Evolutionary conservation across 176 grass and related monocot genomes (phyloP).

Genomic region (Microstegium vimineum): DNA sequence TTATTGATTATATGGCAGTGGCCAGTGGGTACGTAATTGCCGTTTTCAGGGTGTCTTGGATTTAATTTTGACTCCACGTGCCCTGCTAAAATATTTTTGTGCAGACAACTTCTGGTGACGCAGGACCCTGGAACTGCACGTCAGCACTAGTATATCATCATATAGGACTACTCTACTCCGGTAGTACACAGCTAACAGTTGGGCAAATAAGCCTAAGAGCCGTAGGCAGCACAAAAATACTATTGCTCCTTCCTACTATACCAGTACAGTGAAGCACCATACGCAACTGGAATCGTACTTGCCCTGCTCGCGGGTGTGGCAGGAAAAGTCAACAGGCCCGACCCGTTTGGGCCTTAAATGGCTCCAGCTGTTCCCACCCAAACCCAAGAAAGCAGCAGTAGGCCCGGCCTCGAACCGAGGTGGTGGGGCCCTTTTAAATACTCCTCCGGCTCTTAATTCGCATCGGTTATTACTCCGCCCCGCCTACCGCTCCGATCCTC

Average conservation of each 20-base stretch:
- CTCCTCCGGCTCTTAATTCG: constrained; percentile 58
- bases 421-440: constrained; percentile 45
- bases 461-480: constrained; percentile 41
- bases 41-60: neutral
- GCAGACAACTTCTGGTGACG: neutral
- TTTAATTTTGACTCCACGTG: neutral
- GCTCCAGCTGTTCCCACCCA: constrained; percentile 63
- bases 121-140: neutral
- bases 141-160: no score
- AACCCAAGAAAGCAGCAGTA: constrained; percentile 30
- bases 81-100: no score
- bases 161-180: neutral
- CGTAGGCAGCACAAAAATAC: neutral
- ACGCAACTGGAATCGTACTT: neutral
- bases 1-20: neutral
- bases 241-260: no score
- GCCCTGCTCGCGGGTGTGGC: neutral
- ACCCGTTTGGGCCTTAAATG: constrained; percentile 52
- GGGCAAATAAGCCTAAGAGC: neutral
- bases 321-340: constrained; percentile 20
- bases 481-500: constrained; percentile 11
- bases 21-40: neutral
- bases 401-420: constrained; percentile 33
- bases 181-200: neutral
- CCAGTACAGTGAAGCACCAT: neutral